Percentiles rank a stretch among this genome's conserved stretches.
These are phyloP conservation scores for Sequoia sempervirens DNA, from an alignment of 75 land plant species.

Conservation along the genomic window DNA sequence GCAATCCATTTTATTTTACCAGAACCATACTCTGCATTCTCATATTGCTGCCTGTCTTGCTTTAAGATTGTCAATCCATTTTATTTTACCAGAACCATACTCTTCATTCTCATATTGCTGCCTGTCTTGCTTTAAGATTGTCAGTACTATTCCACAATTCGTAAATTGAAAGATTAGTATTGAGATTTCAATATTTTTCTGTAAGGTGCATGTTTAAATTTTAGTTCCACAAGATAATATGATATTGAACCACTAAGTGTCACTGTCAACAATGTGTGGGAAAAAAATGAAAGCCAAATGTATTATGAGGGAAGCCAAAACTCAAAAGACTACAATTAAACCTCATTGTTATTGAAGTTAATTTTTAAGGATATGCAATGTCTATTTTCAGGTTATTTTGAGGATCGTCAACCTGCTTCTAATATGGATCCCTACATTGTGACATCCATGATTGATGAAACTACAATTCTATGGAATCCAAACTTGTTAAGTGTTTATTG, in stretches of 20 bases:
- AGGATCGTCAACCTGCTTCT: slow-evolving; percentile 84
- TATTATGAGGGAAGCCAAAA: background rate
- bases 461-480: slow-evolving; percentile 56
- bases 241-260: background rate
- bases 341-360: background rate
- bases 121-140: too few species aligned
- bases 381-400: slow-evolving; percentile 61
- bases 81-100: too few species aligned
- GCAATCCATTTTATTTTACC: background rate
- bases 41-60: background rate
- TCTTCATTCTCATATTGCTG: too few species aligned
- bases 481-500: background rate
- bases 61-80: background rate
- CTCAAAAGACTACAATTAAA: background rate
- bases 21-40: background rate
- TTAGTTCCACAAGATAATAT: background rate
- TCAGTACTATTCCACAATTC: too few species aligned
- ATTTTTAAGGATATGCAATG: background rate
- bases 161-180: background rate
- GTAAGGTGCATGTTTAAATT: background rate
- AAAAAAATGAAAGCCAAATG: background rate
- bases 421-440: slow-evolving; percentile 80
- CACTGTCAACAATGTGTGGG: background rate
- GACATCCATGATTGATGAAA: slow-evolving; percentile 62
- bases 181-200: background rate